phyloP scores from a whole-genome alignment of 306 rosid species.

The barrel medic (Medicago truncatula) region DNA sequence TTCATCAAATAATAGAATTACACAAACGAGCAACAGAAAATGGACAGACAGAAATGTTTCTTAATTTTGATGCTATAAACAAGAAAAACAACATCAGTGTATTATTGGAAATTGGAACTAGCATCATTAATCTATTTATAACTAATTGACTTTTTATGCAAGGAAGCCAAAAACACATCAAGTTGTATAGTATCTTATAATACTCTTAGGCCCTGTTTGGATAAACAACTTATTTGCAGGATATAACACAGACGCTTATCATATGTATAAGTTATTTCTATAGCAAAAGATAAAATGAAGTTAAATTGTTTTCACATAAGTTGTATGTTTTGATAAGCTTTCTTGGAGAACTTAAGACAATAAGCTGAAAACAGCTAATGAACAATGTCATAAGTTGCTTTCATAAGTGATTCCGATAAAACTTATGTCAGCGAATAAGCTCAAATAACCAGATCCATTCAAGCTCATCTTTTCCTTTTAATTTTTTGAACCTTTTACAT shows the following conservation, averaged over 20 bases:
- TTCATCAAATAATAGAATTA: constrained; percentile 1
- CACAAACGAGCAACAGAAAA: neutral
- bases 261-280: neutral
- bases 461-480: neutral
- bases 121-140: neutral
- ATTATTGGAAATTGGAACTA: constrained; percentile 9
- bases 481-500: neutral
- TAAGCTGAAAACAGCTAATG: no score
- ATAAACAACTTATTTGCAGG: no score
- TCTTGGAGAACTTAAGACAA: no score
- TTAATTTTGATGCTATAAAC: neutral
- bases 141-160: neutral
- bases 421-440: no score
- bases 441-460: no score
- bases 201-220: neutral
- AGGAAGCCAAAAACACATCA: neutral
- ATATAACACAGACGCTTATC: no score
- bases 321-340: no score
- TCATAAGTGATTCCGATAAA: no score
- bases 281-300: no score
- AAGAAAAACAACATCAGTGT: neutral
- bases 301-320: no score
- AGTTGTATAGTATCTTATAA: neutral
- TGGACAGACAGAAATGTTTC: neutral
- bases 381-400: no score